Percentiles rank a stretch among this genome's conserved stretches.
phyloP scores from a whole-genome alignment of 805 yeast species.

The Blastobotrys peoriensis region DNA sequence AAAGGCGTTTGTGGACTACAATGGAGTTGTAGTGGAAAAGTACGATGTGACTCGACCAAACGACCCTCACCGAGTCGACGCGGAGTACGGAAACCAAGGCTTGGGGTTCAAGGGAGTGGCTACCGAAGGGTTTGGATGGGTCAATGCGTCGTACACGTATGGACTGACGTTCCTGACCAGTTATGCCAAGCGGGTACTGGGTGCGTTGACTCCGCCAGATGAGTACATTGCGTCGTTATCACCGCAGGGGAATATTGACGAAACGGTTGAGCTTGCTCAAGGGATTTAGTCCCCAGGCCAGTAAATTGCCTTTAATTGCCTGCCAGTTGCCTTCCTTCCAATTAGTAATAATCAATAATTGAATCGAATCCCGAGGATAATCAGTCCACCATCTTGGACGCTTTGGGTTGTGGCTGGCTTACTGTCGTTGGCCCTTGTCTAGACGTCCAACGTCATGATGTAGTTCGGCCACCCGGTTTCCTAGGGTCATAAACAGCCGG shows the following conservation, averaged over 20 bases:
- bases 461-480: conserved; percentile 64
- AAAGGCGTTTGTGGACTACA: conserved; percentile 82
- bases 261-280: neutral
- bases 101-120: conserved; percentile 88
- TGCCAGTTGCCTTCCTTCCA: too few relatives aligned
- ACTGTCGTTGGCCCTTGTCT: conserved; percentile 3
- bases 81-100: conserved; percentile 97
- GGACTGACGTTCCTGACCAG: conserved; percentile 64
- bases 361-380: too few relatives aligned
- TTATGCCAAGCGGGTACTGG: conserved; percentile 69
- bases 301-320: too few relatives aligned
- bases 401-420: too few relatives aligned
- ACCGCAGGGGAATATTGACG: neutral
- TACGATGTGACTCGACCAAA: conserved; percentile 80
- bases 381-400: too few relatives aligned
- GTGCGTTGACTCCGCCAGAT: conserved; percentile 68
- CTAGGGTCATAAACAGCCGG: conserved; percentile 61
- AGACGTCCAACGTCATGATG: conserved; percentile 43
- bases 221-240: conserved; percentile 40
- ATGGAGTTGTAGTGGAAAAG: conserved; percentile 93
- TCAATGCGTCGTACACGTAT: conserved; percentile 74
- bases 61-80: conserved; percentile 87
- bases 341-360: too few relatives aligned
- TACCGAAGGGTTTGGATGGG: conserved; percentile 98
- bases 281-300: too few relatives aligned